Conservation (phyloP, 139 green algal species). For the Pseudopediastrum boryanum region DNA sequence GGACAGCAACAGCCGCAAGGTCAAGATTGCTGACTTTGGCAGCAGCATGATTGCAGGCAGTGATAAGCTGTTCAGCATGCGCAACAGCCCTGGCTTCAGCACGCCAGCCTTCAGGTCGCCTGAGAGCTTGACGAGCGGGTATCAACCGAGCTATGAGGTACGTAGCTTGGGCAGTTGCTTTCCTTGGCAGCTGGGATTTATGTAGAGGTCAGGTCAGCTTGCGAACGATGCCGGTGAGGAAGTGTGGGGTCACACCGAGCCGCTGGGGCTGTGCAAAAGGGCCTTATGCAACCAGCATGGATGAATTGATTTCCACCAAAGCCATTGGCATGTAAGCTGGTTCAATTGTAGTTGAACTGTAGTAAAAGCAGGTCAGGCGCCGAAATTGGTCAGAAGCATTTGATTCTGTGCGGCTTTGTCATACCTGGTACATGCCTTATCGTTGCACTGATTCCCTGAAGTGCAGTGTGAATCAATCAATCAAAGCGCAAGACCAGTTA, state of each 20-base stretch:
- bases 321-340: background rate
- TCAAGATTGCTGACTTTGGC: conserved; percentile 73
- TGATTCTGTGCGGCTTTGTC: too few relatives aligned
- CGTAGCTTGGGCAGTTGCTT: too few relatives aligned
- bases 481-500: too few relatives aligned
- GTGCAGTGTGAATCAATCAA: too few relatives aligned
- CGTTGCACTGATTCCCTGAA: too few relatives aligned
- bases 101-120: conserved; percentile 53
- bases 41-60: conserved; percentile 24
- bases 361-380: too few relatives aligned
- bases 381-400: too few relatives aligned
- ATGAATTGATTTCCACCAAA: background rate
- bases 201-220: too few relatives aligned
- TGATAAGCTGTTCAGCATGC: conserved; percentile 18
- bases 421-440: too few relatives aligned
- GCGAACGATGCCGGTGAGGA: background rate
- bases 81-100: conserved; percentile 37
- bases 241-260: background rate
- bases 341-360: background rate
- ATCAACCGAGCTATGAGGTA: conserved; percentile 58
- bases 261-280: background rate
- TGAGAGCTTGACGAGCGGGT: conserved; percentile 52
- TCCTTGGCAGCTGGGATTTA: too few relatives aligned
- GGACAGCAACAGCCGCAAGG: conserved; percentile 39
- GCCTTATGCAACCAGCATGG: background rate